Conservation (phyloP, 768 basidiomycete species). For the Boletus reticuloceps region DNA sequence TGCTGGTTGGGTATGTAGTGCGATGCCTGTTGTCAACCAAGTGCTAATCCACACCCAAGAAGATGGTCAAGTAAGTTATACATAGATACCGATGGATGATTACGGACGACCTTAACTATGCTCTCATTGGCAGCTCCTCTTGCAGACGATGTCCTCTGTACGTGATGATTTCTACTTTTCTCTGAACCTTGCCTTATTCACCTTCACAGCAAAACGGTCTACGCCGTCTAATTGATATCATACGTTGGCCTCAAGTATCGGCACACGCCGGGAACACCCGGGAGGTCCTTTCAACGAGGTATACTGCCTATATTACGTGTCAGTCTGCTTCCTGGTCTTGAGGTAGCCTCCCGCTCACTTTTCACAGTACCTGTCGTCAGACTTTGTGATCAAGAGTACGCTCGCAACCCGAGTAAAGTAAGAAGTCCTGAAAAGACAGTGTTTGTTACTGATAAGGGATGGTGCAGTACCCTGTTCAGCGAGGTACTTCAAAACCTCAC, state of each 20-base stretch:
- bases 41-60: conserved; percentile 37
- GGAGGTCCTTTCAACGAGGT: conserved; percentile 48
- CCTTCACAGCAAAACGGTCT: conserved; percentile 47
- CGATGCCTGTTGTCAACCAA: background rate
- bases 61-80: conserved; percentile 47
- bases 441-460: conserved; percentile 6
- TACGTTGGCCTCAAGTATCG: conserved; percentile 45
- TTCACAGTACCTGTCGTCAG: conserved; percentile 55
- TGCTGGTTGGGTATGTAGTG: conserved; percentile 39
- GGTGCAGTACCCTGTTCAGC: conserved; percentile 42
- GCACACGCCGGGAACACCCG: conserved; percentile 33
- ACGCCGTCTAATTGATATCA: conserved; percentile 46
- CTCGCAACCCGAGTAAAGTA: conserved; percentile 51
- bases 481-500: conserved; percentile 46
- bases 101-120: conserved; percentile 1
- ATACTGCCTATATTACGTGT: conserved; percentile 55
- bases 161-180: background rate
- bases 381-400: conserved; percentile 57
- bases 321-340: background rate
- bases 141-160: conserved; percentile 39
- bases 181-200: background rate
- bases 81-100: background rate
- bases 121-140: conserved; percentile 34
- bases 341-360: background rate
- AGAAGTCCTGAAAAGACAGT: conserved; percentile 2